These are phyloP conservation scores for Eutypella sp. DNA, from an alignment of 2,329 filamentous ascomycete species.

Conservation along the genomic window DNA sequence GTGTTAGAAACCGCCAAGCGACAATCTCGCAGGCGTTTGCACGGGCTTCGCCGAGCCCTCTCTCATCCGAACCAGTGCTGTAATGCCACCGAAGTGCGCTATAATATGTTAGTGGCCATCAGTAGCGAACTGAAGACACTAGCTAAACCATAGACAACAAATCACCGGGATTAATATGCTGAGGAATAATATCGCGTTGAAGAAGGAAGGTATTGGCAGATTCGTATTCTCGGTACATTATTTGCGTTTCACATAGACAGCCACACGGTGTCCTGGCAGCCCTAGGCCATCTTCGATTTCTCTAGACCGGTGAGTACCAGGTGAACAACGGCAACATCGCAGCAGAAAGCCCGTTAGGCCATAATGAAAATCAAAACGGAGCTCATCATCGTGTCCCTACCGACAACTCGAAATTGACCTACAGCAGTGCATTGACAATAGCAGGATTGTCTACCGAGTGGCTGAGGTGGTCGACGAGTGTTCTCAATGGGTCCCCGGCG, in stretches of 20 bases:
- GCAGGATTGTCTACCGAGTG: constrained; percentile 61
- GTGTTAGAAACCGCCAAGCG: constrained; percentile 71
- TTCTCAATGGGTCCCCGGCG: constrained; percentile 52
- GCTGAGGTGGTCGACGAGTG: constrained; percentile 60
- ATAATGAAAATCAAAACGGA: too few relatives aligned
- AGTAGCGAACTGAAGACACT: background rate
- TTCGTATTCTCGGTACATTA: too few relatives aligned
- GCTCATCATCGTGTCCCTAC: background rate
- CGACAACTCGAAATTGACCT: constrained; percentile 29
- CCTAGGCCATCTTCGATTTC: too few relatives aligned
- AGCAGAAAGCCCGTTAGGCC: too few relatives aligned
- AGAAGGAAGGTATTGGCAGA: too few relatives aligned
- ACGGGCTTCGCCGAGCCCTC: constrained; percentile 62
- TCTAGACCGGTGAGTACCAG: too few relatives aligned
- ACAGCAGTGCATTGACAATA: constrained; percentile 70
- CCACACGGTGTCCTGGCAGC: too few relatives aligned
- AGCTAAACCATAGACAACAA: background rate
- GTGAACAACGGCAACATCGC: too few relatives aligned
- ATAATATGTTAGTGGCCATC: constrained; percentile 5
- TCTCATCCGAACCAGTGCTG: constrained; percentile 56
- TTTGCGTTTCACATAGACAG: too few relatives aligned
- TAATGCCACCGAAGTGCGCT: constrained; percentile 75
- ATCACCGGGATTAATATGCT: too few relatives aligned
- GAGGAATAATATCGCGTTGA: too few relatives aligned
- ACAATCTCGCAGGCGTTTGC: constrained; percentile 76